These are phyloP conservation scores for Protomyces macrosporus DNA, from an alignment of 1,139 yeast species.

Conservation along the genomic window DNA sequence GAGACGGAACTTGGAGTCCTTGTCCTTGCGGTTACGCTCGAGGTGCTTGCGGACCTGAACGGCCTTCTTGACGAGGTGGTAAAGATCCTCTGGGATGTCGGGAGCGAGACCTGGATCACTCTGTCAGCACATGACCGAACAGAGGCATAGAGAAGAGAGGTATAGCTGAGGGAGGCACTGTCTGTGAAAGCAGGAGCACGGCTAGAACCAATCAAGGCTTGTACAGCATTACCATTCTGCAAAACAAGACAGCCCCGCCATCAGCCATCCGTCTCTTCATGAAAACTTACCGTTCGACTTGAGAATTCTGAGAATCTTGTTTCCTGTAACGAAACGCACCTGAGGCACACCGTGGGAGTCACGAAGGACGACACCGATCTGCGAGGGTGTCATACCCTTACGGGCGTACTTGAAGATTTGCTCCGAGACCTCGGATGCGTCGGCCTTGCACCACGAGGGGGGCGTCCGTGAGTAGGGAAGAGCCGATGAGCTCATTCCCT, in stretches of 20 bases:
- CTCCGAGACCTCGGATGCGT: slow-evolving; percentile 93
- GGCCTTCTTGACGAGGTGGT: slow-evolving; percentile 99
- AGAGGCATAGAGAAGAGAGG: slow-evolving; percentile 38
- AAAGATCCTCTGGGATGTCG: slow-evolving; percentile 99
- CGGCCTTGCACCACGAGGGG: slow-evolving; percentile 99
- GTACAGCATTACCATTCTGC: background rate
- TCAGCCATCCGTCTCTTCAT: too few species aligned
- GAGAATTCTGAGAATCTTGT: slow-evolving; percentile 98
- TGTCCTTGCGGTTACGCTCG: slow-evolving; percentile 99
- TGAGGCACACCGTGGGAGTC: slow-evolving; percentile 99
- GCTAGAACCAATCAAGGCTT: background rate
- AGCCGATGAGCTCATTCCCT: slow-evolving; percentile 99
- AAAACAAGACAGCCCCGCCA: background rate
- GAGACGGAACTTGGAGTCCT: slow-evolving; percentile 99
- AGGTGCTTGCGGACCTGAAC: slow-evolving; percentile 99
- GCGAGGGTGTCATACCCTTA: slow-evolving; percentile 99
- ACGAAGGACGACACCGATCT: slow-evolving; percentile 98
- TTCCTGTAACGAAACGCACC: slow-evolving; percentile 84
- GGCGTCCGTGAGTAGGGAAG: slow-evolving; percentile 98
- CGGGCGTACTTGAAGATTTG: slow-evolving; percentile 99
- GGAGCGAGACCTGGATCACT: slow-evolving; percentile 70
- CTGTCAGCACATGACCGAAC: slow-evolving; percentile 42
- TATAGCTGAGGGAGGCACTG: background rate
- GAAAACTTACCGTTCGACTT: slow-evolving; percentile 79
- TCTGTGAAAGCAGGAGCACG: background rate